Conservation (phyloP, 2,329 filamentous ascomycete genomes). For the Ilyonectria sp. region DNA sequence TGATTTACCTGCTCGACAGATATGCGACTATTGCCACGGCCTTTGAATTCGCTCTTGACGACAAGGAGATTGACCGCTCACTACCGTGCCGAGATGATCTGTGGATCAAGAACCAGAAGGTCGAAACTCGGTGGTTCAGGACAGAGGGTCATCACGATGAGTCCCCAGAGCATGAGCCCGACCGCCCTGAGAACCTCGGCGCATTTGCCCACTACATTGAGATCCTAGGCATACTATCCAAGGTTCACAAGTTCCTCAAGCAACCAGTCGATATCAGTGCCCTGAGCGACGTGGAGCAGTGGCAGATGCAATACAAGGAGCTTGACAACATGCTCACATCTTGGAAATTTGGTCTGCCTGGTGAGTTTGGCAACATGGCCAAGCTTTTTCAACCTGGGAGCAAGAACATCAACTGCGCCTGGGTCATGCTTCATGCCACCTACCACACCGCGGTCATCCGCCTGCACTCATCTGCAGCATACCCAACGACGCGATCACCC, state of each 20-base stretch:
- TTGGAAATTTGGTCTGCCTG: constrained; percentile 88
- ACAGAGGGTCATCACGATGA: constrained; percentile 62
- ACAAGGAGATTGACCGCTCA: constrained; percentile 90
- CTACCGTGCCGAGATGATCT: constrained; percentile 90
- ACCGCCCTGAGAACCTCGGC: constrained; percentile 85
- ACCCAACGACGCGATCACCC: constrained; percentile 88
- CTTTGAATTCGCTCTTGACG: constrained; percentile 91
- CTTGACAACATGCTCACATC: constrained; percentile 84
- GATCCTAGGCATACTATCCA: constrained; percentile 87
- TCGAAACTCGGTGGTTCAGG: constrained; percentile 88
- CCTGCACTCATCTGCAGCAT: constrained; percentile 91
- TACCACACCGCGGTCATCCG: constrained; percentile 93
- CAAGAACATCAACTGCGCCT: constrained; percentile 83
- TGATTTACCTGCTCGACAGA: constrained; percentile 90
- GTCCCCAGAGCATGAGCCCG: constrained; percentile 73
- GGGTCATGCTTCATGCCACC: constrained; percentile 92
- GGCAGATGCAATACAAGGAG: constrained; percentile 89
- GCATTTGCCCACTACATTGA: constrained; percentile 94
- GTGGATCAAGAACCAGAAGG: constrained; percentile 86
- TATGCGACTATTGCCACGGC: constrained; percentile 93
- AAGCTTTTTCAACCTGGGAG: constrained; percentile 80
- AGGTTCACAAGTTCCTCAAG: constrained; percentile 91
- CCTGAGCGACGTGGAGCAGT: constrained; percentile 86
- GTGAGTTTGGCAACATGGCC: constrained; percentile 87
- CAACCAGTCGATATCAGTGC: constrained; percentile 91